phyloP scores from a whole-genome alignment of 495 filamentous ascomycete species.

The Podospora pseudoanserina region DNA sequence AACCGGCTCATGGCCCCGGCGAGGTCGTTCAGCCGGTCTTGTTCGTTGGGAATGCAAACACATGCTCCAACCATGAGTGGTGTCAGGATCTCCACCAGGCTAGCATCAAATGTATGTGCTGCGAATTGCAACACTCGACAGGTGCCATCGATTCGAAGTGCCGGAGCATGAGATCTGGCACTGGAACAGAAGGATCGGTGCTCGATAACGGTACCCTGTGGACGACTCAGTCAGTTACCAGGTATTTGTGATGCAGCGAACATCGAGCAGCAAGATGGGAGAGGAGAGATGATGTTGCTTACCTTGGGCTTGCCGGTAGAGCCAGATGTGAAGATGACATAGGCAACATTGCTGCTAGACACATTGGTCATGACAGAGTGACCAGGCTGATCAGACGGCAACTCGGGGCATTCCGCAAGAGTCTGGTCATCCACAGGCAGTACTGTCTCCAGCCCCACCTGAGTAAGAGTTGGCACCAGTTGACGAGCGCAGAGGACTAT shows the following conservation, averaged over 20 bases:
- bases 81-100: conserved; percentile 53
- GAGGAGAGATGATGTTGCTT: neutral
- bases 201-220: conserved; percentile 36
- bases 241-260: neutral
- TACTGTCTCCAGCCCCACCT: conserved; percentile 6
- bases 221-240: neutral
- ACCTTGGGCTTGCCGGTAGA: conserved; percentile 54
- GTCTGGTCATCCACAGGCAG: conserved; percentile 20
- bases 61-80: conserved; percentile 44
- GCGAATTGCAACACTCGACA: conserved; percentile 56
- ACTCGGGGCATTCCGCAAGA: neutral
- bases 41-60: conserved; percentile 35
- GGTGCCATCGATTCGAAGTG: conserved; percentile 34
- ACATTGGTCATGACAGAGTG: neutral
- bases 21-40: conserved; percentile 27
- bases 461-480: conserved; percentile 7
- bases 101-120: conserved; percentile 58
- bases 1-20: conserved; percentile 37
- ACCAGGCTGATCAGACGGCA: neutral
- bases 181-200: conserved; percentile 39
- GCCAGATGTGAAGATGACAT: conserved; percentile 59
- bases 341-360: conserved; percentile 29
- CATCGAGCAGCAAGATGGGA: neutral
- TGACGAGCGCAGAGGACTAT: conserved; percentile 33
- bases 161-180: conserved; percentile 36